These are phyloP conservation scores for Talaromyces liani DNA, from an alignment of 495 filamentous ascomycete genomes.

Conservation along the genomic window DNA sequence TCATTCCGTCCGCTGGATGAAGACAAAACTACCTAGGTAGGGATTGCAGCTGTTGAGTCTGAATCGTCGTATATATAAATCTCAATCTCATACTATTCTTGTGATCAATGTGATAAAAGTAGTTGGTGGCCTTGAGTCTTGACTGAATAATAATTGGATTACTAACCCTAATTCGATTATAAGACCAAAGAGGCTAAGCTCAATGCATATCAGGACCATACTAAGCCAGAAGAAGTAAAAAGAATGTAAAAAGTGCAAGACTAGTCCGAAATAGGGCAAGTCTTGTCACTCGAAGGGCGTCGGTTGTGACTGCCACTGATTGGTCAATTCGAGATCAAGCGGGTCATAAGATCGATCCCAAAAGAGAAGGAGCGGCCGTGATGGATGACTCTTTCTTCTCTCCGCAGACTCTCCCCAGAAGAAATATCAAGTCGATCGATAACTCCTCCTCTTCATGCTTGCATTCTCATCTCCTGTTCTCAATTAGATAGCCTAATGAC, in stretches of 20 bases:
- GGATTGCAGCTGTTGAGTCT: too few species aligned
- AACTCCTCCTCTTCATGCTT: neutral
- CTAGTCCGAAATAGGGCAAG: neutral
- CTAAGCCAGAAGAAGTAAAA: neutral
- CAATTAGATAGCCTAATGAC: neutral
- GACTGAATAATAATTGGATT: neutral
- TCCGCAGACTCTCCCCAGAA: neutral
- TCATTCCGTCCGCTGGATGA: neutral
- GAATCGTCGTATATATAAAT: too few species aligned
- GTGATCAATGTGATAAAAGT: too few species aligned
- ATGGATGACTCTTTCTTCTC: neutral
- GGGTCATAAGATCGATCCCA: neutral
- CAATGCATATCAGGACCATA: too few species aligned
- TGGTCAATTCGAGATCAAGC: neutral
- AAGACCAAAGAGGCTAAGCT: neutral
- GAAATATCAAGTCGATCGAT: neutral
- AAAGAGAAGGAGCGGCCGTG: neutral
- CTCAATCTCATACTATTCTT: too few species aligned
- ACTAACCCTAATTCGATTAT: neutral
- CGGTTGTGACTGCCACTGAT: neutral
- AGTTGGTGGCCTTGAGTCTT: neutral
- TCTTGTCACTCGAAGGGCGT: constrained; percentile 8
- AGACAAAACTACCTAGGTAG: too few species aligned
- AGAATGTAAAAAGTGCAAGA: neutral
- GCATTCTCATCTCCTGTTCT: neutral